Evolutionary conservation across 352 stramenopile genomes (phyloP).

Genomic region (Globisporangium paroecandrum): DNA sequence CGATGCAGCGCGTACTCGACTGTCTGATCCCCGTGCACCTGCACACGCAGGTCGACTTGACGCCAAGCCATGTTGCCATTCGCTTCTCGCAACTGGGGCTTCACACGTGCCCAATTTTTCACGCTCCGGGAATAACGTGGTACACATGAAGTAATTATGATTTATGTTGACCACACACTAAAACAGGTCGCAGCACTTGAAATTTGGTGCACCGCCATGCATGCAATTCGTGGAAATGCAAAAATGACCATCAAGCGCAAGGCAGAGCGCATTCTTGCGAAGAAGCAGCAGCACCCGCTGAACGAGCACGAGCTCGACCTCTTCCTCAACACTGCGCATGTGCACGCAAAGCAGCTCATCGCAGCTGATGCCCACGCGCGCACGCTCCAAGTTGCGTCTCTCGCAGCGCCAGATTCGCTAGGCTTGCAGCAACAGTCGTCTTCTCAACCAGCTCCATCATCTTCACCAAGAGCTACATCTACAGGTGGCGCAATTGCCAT

Average conservation of each 20-base stretch:
- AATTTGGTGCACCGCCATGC: not conserved
- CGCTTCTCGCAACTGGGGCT: not conserved
- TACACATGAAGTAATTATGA: not conserved
- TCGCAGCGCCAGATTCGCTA: conserved; percentile 9
- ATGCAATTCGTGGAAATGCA: not conserved
- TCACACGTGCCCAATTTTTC: not conserved
- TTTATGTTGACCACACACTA: not conserved
- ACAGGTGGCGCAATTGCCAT: not conserved
- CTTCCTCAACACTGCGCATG: conserved; percentile 27
- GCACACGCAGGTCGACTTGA: conserved; percentile 49
- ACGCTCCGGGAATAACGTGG: conserved; percentile 9
- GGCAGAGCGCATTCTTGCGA: conserved; percentile 42
- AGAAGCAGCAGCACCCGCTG: conserved; percentile 41
- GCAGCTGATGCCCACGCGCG: conserved; percentile 2
- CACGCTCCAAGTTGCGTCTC: not conserved
- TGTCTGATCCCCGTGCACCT: conserved; percentile 40
- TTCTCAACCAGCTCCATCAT: not conserved
- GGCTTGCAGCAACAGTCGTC: conserved; percentile 6
- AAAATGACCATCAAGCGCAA: conserved; percentile 30
- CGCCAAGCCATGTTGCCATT: conserved; percentile 5
- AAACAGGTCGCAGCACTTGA: not conserved
- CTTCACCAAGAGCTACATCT: conserved; percentile 1
- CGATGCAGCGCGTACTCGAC: conserved; percentile 53
- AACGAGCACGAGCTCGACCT: conserved; percentile 66
- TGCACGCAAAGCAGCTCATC: not conserved